Conservation (phyloP, 2,329 filamentous ascomycete species). For the Diplocarpon mali region DNA sequence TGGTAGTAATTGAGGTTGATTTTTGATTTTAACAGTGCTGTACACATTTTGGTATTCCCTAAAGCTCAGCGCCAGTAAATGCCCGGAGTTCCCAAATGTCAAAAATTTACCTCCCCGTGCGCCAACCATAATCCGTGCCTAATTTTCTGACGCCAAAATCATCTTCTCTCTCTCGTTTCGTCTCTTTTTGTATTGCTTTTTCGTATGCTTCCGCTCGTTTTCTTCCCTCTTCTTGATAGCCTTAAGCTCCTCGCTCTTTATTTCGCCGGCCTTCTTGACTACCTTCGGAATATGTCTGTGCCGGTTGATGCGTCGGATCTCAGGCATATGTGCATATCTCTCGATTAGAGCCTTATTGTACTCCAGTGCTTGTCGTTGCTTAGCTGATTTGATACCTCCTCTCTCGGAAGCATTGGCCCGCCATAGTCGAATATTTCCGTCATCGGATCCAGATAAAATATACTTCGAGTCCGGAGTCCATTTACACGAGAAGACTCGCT, state of each 20-base stretch:
- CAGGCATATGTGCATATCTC: slow-evolving; percentile 89
- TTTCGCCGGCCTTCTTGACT: slow-evolving; percentile 91
- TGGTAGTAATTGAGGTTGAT: too few species aligned
- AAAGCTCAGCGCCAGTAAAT: slow-evolving; percentile 6
- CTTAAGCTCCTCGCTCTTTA: slow-evolving; percentile 81
- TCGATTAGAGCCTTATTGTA: slow-evolving; percentile 80
- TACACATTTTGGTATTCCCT: background rate
- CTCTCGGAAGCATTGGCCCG: slow-evolving; percentile 73
- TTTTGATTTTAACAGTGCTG: too few species aligned
- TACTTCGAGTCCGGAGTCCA: slow-evolving; percentile 89
- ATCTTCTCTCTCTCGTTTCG: slow-evolving; percentile 86
- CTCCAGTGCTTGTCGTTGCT: slow-evolving; percentile 78
- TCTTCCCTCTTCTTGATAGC: slow-evolving; percentile 85
- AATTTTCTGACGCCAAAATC: slow-evolving; percentile 48
- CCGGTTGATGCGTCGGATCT: slow-evolving; percentile 79
- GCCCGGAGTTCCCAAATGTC: slow-evolving; percentile 5
- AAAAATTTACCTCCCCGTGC: slow-evolving; percentile 1
- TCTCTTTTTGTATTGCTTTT: slow-evolving; percentile 66
- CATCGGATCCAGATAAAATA: slow-evolving; percentile 81
- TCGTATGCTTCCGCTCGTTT: slow-evolving; percentile 85
- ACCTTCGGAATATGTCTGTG: slow-evolving; percentile 88
- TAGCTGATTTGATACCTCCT: slow-evolving; percentile 73
- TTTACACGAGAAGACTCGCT: slow-evolving; percentile 74
- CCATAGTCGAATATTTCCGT: slow-evolving; percentile 88
- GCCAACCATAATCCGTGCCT: slow-evolving; percentile 6